phyloP scores from a whole-genome alignment of 2,329 filamentous ascomycete genomes.

The Domatiomyces globalis region DNA sequence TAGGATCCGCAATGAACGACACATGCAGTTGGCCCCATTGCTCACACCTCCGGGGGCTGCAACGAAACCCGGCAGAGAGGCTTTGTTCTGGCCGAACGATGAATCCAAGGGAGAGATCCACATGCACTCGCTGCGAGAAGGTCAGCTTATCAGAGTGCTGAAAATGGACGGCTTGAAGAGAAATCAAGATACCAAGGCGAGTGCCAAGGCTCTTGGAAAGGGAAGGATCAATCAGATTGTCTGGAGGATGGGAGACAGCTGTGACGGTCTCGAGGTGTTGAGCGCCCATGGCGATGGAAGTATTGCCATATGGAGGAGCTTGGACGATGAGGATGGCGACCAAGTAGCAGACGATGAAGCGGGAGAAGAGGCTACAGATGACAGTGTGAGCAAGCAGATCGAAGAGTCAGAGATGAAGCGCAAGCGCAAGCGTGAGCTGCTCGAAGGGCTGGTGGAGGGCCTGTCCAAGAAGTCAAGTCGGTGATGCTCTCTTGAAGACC shows the following conservation, averaged over 20 bases:
- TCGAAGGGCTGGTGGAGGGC: conserved; percentile 67
- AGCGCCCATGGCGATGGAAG: conserved; percentile 73
- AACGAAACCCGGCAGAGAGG: conserved; percentile 40
- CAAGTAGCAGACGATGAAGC: conserved; percentile 28
- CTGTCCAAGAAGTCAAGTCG: conserved; percentile 42
- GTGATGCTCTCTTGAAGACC: no score
- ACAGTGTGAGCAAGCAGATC: conserved; percentile 25
- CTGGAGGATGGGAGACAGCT: conserved; percentile 50
- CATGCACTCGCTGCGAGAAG: conserved; percentile 65
- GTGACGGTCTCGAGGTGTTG: conserved; percentile 55
- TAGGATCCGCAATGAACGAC: conserved; percentile 53
- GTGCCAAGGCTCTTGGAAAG: conserved; percentile 5
- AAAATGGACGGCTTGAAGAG: neutral
- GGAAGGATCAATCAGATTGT: conserved; percentile 60
- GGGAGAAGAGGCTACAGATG: conserved; percentile 34
- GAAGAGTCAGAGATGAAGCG: conserved; percentile 30
- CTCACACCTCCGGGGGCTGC: conserved; percentile 48
- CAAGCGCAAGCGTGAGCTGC: conserved; percentile 59
- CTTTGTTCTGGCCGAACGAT: conserved; percentile 70
- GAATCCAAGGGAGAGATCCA: conserved; percentile 55
- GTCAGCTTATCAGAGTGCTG: conserved; percentile 29
- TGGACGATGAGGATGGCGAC: conserved; percentile 3
- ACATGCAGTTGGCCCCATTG: conserved; percentile 46
- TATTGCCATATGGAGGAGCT: conserved; percentile 63
- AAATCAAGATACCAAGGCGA: conserved; percentile 9